Evolutionary conservation across 176 grass and related monocot species (phyloP).

Genomic region (Eleusine indica): DNA sequence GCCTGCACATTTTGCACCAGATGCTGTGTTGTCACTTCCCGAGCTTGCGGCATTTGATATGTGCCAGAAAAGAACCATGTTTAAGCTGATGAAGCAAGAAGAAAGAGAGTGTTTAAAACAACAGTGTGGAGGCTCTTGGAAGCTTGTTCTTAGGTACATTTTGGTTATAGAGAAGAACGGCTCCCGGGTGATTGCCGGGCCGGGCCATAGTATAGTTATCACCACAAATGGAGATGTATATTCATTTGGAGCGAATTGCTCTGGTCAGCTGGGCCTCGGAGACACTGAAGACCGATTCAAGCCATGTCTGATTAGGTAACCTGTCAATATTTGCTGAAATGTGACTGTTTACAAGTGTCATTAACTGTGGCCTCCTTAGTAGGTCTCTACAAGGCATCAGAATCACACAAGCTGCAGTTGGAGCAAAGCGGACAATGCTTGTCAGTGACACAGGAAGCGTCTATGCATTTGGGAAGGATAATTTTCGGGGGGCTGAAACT

Average conservation of each 20-base stretch:
- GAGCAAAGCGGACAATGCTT: constrained; percentile 63
- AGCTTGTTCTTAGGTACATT: constrained; percentile 71
- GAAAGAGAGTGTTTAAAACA: constrained; percentile 61
- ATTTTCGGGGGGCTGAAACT: constrained; percentile 41
- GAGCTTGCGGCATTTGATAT: constrained; percentile 76
- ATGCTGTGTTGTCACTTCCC: constrained; percentile 49
- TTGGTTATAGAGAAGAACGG: constrained; percentile 64
- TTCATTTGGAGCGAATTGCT: constrained; percentile 72
- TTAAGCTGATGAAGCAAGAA: constrained; percentile 60
- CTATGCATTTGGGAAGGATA: constrained; percentile 56
- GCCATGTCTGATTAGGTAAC: constrained; percentile 75
- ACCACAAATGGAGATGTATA: constrained; percentile 57
- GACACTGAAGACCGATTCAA: constrained; percentile 54
- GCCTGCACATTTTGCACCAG: constrained; percentile 59
- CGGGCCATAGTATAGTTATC: constrained; percentile 64
- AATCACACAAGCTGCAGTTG: constrained; percentile 72
- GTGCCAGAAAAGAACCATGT: constrained; percentile 65
- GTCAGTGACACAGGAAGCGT: constrained; percentile 65
- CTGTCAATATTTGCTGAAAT: constrained; percentile 20
- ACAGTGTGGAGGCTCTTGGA: constrained; percentile 70
- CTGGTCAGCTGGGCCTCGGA: constrained; percentile 68
- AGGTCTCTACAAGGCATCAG: constrained; percentile 74
- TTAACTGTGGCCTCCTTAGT: constrained; percentile 20
- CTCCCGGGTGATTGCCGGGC: constrained; percentile 56
- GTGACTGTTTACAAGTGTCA: background rate